Evolutionary conservation across 179 eudicot genomes (phyloP).

Genomic region (Spergularia azorica): DNA sequence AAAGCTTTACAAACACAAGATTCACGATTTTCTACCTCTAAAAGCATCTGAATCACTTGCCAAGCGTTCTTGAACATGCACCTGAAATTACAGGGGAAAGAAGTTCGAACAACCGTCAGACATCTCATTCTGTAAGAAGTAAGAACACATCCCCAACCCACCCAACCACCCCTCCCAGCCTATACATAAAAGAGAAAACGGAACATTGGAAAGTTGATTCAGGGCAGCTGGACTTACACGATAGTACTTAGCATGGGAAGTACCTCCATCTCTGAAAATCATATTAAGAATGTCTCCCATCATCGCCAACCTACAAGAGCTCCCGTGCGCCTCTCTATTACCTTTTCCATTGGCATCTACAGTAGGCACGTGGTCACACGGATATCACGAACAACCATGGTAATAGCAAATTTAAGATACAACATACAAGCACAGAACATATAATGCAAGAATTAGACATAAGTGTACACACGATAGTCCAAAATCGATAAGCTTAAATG

Average conservation of each 20-base stretch:
- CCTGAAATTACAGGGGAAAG: constrained; percentile 42
- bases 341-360: constrained; percentile 56
- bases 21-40: constrained; percentile 42
- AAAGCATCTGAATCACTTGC: constrained; percentile 45
- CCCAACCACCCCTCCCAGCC: not conserved
- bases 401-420: not conserved
- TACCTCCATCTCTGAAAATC: constrained; percentile 73
- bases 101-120: constrained; percentile 23
- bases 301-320: constrained; percentile 71
- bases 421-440: constrained; percentile 9
- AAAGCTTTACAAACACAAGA: not conserved
- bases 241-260: constrained; percentile 80
- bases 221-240: constrained; percentile 58
- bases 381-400: not conserved
- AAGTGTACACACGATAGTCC: not conserved
- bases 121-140: not conserved
- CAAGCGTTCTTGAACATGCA: constrained; percentile 82
- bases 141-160: not conserved
- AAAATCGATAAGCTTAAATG: not conserved
- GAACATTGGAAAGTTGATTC: not conserved
- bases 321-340: constrained; percentile 55
- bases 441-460: not conserved
- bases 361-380: constrained; percentile 16
- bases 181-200: constrained; percentile 8
- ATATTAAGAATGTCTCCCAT: constrained; percentile 73